These are phyloP conservation scores for Daldinia decipiens DNA, from an alignment of 495 filamentous ascomycete species.

Conservation along the genomic window DNA sequence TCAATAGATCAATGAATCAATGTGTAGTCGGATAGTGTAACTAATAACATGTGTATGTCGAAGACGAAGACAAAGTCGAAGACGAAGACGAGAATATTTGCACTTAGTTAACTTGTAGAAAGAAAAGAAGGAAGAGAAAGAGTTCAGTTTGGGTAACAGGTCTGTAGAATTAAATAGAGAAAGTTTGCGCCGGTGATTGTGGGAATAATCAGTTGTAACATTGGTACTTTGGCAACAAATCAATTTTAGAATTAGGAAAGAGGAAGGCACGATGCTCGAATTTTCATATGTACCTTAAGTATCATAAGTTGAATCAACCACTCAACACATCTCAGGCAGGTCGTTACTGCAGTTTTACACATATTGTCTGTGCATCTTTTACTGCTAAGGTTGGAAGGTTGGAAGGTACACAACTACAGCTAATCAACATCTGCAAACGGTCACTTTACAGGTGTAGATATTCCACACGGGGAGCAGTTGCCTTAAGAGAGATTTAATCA, in stretches of 20 bases:
- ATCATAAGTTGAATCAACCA: not conserved
- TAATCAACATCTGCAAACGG: not conserved
- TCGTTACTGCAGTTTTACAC: not conserved
- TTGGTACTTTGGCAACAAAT: not conserved
- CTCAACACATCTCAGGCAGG: not conserved
- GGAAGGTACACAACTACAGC: not conserved
- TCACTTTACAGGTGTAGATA: not conserved
- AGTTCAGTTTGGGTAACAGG: not conserved
- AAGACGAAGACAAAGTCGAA: not conserved
- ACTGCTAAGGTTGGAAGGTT: not conserved
- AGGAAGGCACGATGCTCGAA: not conserved
- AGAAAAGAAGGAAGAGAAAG: constrained; percentile 1
- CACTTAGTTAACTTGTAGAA: not conserved
- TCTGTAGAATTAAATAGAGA: constrained; percentile 1
- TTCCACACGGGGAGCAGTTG: not conserved
- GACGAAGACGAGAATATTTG: not conserved
- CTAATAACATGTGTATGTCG: not conserved
- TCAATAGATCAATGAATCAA: not conserved
- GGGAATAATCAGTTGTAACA: not conserved
- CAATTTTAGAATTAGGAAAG: not conserved
- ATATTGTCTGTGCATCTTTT: not conserved
- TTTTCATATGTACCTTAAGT: not conserved
- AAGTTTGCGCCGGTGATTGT: not conserved
- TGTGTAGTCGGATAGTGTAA: not conserved
- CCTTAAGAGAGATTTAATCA: not conserved